Conservation (phyloP, 2,329 filamentous ascomycete genomes). For the Emergomyces orientalis region DNA sequence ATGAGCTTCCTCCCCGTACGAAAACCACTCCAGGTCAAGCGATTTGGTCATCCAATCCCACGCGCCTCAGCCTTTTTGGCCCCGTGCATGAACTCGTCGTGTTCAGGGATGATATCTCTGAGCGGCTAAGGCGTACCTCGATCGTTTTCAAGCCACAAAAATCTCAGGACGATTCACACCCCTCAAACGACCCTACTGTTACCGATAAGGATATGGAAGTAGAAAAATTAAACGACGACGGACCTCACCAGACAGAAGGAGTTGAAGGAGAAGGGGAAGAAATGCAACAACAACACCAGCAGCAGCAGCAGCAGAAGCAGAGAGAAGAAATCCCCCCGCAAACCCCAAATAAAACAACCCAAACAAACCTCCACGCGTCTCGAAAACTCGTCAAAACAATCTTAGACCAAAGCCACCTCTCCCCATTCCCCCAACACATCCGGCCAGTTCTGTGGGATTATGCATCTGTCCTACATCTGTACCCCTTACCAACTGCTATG, state of each 20-base stretch:
- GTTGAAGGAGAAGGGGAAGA: background rate
- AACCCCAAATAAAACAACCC: background rate
- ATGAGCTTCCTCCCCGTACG: conserved; percentile 39
- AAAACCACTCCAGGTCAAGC: conserved; percentile 53
- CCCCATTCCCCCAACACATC: conserved; percentile 70
- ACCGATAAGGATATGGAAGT: background rate
- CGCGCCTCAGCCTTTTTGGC: conserved; percentile 73
- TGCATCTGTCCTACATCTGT: conserved; percentile 64
- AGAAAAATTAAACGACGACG: background rate
- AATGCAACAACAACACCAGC: background rate
- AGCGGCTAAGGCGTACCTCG: conserved; percentile 65
- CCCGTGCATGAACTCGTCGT: conserved; percentile 79
- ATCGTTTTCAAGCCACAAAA: conserved; percentile 53
- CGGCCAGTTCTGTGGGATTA: conserved; percentile 89
- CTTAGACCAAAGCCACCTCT: conserved; percentile 79
- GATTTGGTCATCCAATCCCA: conserved; percentile 83
- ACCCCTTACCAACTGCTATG: conserved; percentile 77
- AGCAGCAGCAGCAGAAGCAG: background rate
- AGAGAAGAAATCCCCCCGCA: background rate
- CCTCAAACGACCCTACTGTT: background rate
- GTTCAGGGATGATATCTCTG: conserved; percentile 77
- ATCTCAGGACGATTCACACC: conserved; percentile 16
- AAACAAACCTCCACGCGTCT: conserved; percentile 40
- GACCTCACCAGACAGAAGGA: background rate
- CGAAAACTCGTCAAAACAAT: conserved; percentile 81